phyloP scores from a whole-genome alignment of 106 monocot genomes.

The Ottelia alismoides region DNA sequence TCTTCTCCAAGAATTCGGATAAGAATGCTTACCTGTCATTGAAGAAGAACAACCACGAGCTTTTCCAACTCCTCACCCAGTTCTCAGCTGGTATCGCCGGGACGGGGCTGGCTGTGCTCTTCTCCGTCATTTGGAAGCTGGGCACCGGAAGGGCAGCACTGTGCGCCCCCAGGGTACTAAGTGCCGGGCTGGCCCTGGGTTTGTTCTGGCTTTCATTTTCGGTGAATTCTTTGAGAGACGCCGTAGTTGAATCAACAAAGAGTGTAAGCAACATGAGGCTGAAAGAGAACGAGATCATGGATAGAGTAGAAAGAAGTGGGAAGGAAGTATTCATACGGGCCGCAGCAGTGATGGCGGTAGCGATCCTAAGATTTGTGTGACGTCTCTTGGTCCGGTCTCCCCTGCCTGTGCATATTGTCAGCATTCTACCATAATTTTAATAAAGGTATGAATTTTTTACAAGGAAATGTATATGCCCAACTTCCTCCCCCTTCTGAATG shows the following conservation, averaged over 20 bases:
- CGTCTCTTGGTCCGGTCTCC: too few species aligned
- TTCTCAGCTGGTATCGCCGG: constrained; percentile 65
- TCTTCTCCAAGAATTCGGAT: constrained; percentile 22
- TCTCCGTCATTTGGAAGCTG: constrained; percentile 42
- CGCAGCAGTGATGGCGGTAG: constrained; percentile 31
- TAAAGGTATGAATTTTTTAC: too few species aligned
- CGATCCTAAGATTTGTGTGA: constrained; percentile 35
- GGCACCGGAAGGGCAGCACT: constrained; percentile 17
- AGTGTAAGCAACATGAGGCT: constrained; percentile 24
- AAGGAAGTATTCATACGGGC: constrained; percentile 58
- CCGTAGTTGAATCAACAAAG: constrained; percentile 23
- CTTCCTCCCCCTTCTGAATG: too few species aligned
- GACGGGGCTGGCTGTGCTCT: constrained; percentile 65
- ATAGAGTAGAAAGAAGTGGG: constrained; percentile 26
- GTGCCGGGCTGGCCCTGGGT: constrained; percentile 40
- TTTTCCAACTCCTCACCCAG: constrained; percentile 41
- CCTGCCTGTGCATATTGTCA: too few species aligned
- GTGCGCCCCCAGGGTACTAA: constrained; percentile 32
- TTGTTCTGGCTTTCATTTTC: constrained; percentile 72
- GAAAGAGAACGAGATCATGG: constrained; percentile 31
- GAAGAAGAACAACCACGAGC: constrained; percentile 49
- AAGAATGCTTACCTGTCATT: constrained; percentile 22
- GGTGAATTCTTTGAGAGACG: constrained; percentile 39
- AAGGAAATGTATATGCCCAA: too few species aligned
- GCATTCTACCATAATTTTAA: too few species aligned